Evolutionary conservation across 768 basidiomycete genomes (phyloP).

Genomic region (Goffeauzyma gilvescens): DNA sequence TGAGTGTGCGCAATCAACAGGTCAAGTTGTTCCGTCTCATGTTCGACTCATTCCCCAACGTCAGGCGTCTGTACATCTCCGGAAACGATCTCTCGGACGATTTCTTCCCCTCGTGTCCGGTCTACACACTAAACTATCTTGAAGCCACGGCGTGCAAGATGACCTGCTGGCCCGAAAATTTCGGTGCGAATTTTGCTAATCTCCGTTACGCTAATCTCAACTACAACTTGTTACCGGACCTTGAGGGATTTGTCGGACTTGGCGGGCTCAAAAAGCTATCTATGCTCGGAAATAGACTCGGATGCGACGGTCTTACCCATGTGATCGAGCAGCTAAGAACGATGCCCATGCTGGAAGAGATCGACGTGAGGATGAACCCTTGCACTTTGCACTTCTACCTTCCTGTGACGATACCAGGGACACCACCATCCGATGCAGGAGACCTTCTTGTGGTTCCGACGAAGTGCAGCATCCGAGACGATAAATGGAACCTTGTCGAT

Average conservation of each 20-base stretch:
- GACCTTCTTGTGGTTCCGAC: too few relatives aligned
- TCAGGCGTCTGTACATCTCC: conserved; percentile 84
- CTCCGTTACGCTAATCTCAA: conserved; percentile 82
- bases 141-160: conserved; percentile 78
- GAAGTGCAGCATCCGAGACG: neutral
- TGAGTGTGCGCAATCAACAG: conserved; percentile 74
- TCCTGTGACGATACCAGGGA: conserved; percentile 47
- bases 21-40: conserved; percentile 12
- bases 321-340: conserved; percentile 52
- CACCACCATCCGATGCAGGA: neutral
- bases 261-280: conserved; percentile 61
- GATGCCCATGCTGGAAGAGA: conserved; percentile 64
- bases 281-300: conserved; percentile 58
- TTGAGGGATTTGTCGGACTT: conserved; percentile 57
- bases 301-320: conserved; percentile 45
- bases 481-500: conserved; percentile 60
- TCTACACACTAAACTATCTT: conserved; percentile 78
- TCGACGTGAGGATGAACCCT: conserved; percentile 95
- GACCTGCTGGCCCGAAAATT: conserved; percentile 48
- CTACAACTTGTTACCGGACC: conserved; percentile 66
- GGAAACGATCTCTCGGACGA: conserved; percentile 33
- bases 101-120: conserved; percentile 42
- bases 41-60: conserved; percentile 53
- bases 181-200: conserved; percentile 56
- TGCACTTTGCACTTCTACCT: conserved; percentile 92